Conservation (phyloP, 2,329 filamentous ascomycete genomes). For the Sarocladium kiliense region DNA sequence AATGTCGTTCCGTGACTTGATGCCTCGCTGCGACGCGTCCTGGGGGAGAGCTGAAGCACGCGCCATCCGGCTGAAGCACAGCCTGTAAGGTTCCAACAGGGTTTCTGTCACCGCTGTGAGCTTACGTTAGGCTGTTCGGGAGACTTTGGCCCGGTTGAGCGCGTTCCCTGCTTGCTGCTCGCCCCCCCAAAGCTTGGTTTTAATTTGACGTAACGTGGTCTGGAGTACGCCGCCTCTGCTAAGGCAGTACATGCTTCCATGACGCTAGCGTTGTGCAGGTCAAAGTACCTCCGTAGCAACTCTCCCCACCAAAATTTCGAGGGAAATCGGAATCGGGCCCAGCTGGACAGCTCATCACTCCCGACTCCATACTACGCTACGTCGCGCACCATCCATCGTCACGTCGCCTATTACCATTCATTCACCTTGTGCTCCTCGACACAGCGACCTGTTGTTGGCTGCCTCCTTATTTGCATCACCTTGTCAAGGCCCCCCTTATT, state of each 20-base stretch:
- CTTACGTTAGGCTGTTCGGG: too few relatives aligned
- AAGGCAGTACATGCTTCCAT: not conserved
- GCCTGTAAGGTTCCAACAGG: not conserved
- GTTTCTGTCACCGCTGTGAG: not conserved
- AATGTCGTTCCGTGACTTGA: not conserved
- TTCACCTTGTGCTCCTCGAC: not conserved
- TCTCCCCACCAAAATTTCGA: conserved; percentile 3
- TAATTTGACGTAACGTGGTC: conserved; percentile 6
- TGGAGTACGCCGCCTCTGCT: not conserved
- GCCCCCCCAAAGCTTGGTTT: not conserved
- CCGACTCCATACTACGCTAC: not conserved
- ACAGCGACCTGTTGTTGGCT: not conserved
- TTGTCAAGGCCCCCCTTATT: not conserved
- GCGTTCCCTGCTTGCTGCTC: conserved; percentile 2
- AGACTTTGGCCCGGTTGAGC: too few relatives aligned
- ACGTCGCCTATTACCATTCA: not conserved
- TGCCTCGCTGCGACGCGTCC: conserved; percentile 1
- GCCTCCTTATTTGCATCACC: not conserved
- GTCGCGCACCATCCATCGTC: not conserved
- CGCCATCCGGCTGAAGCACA: not conserved
- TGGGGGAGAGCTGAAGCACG: not conserved
- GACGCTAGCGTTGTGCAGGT: not conserved
- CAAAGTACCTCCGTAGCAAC: not conserved
- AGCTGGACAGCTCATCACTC: conserved; percentile 6
- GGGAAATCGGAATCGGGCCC: not conserved